Evolutionary conservation across 2,329 filamentous ascomycete species (phyloP).

Genomic region (Calonectria henricotiae): DNA sequence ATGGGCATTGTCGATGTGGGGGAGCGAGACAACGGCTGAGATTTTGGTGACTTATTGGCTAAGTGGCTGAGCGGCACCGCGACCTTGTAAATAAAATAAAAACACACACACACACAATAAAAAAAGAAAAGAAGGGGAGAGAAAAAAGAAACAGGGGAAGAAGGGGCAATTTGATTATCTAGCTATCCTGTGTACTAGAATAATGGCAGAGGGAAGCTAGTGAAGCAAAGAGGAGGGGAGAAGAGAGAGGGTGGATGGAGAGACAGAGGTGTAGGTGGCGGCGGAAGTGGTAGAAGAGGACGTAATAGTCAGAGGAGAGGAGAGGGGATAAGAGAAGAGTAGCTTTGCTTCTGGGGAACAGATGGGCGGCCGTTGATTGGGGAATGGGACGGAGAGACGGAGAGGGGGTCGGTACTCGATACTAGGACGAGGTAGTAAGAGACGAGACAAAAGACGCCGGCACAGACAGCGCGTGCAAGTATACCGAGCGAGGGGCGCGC

Average conservation of each 20-base stretch:
- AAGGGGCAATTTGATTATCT: constrained; percentile 35
- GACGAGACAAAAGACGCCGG: constrained; percentile 38
- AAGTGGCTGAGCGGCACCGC: constrained; percentile 19
- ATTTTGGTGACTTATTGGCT: constrained; percentile 33
- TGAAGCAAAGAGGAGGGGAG: constrained; percentile 27
- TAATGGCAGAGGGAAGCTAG: constrained; percentile 38
- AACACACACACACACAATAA: neutral
- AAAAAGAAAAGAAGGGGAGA: constrained; percentile 4
- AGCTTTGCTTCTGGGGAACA: constrained; percentile 49
- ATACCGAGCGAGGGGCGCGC: constrained; percentile 39
- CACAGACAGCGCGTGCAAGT: constrained; percentile 22
- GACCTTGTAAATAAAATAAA: neutral
- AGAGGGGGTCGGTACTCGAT: constrained; percentile 35
- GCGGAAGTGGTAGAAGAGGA: constrained; percentile 10
- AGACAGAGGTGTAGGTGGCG: constrained; percentile 5
- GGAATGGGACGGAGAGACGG: constrained; percentile 49
- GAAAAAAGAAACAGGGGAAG: constrained; percentile 15
- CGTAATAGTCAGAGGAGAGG: constrained; percentile 19
- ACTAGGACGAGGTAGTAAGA: constrained; percentile 22
- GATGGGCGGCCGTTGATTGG: constrained; percentile 48
- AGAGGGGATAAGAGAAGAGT: constrained; percentile 33
- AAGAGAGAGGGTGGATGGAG: constrained; percentile 17
- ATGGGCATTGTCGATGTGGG: constrained; percentile 54
- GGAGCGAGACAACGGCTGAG: constrained; percentile 31
- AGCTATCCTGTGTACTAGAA: constrained; percentile 35